Percentiles rank a stretch among this genome's conserved stretches.
phyloP scores from a whole-genome alignment of 2,329 filamentous ascomycete genomes.

The Periconia digitata region DNA sequence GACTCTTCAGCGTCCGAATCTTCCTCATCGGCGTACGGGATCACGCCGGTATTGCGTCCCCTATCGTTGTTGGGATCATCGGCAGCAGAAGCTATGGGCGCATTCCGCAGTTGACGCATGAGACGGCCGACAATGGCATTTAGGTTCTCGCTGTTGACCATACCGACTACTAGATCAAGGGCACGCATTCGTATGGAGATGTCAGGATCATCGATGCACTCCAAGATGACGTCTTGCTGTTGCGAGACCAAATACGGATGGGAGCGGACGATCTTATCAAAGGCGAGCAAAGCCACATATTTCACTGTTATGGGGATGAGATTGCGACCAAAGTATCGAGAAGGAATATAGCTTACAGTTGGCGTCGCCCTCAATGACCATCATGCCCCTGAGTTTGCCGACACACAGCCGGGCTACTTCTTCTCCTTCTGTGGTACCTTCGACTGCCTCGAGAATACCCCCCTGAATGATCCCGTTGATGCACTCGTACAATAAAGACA shows the following conservation, averaged over 20 bases:
- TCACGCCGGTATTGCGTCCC: slow-evolving; percentile 44
- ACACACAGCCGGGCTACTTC: slow-evolving; percentile 93
- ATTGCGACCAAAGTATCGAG: slow-evolving; percentile 15
- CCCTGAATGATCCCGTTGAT: slow-evolving; percentile 98
- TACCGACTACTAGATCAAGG: slow-evolving; percentile 85
- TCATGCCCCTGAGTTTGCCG: slow-evolving; percentile 89
- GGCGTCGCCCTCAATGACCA: slow-evolving; percentile 88
- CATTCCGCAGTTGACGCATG: slow-evolving; percentile 77
- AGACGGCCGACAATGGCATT: slow-evolving; percentile 81
- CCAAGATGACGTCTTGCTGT: slow-evolving; percentile 94
- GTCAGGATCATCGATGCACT: slow-evolving; percentile 93
- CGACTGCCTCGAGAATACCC: slow-evolving; percentile 82
- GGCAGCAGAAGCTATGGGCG: slow-evolving; percentile 57
- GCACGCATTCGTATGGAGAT: slow-evolving; percentile 95
- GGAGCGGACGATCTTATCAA: slow-evolving; percentile 89
- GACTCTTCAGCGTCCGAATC: slow-evolving; percentile 59
- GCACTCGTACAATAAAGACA: slow-evolving; percentile 98
- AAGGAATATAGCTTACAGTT: slow-evolving; percentile 66
- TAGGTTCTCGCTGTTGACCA: slow-evolving; percentile 88
- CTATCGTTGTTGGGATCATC: slow-evolving; percentile 52
- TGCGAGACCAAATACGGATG: slow-evolving; percentile 86
- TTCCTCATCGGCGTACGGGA: slow-evolving; percentile 57
- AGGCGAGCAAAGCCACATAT: slow-evolving; percentile 93
- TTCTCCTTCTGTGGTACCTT: slow-evolving; percentile 78
- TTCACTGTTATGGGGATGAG: slow-evolving; percentile 65